Percentiles rank a stretch among this genome's conserved stretches.
These are phyloP conservation scores for Orychophragmus violaceus DNA, from an alignment of 345 rosid species.

Conservation along the genomic window DNA sequence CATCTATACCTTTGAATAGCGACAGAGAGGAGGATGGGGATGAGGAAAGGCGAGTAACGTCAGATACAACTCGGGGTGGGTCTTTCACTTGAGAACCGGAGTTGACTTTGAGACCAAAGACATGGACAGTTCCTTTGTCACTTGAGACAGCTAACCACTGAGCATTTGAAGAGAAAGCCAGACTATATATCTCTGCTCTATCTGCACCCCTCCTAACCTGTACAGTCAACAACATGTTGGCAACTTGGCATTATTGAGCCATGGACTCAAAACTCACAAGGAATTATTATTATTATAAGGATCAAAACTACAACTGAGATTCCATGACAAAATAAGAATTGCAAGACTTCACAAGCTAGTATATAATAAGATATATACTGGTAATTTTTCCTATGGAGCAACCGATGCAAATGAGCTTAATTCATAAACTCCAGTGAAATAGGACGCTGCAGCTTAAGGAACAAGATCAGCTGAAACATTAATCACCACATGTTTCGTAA, in stretches of 20 bases:
- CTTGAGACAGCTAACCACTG: slow-evolving; percentile 97
- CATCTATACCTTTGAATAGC: slow-evolving; percentile 59
- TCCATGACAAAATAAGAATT: neutral
- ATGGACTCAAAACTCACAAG: neutral
- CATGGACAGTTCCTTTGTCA: slow-evolving; percentile 97
- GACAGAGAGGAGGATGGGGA: slow-evolving; percentile 48
- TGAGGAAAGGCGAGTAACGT: slow-evolving; percentile 28
- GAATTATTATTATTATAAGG: neutral
- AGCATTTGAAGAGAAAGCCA: slow-evolving; percentile 85
- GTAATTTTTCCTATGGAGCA: neutral
- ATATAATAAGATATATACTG: neutral
- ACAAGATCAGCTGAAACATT: neutral
- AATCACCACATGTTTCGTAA: neutral
- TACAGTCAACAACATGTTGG: neutral
- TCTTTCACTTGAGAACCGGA: slow-evolving; percentile 51
- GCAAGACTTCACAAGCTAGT: neutral
- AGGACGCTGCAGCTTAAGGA: neutral
- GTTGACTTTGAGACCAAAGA: slow-evolving; percentile 78
- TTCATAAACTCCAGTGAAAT: neutral
- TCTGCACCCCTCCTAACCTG: slow-evolving; percentile 99
- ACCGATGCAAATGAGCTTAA: neutral
- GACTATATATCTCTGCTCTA: slow-evolving; percentile 92
- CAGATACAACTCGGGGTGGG: slow-evolving; percentile 32
- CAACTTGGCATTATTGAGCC: neutral
- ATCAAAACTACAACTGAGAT: neutral